Evolutionary conservation across 2,329 filamentous ascomycete species (phyloP), one percentile per base, ranked within the genome.

Genomic region (Orbilia quercus): DNA sequence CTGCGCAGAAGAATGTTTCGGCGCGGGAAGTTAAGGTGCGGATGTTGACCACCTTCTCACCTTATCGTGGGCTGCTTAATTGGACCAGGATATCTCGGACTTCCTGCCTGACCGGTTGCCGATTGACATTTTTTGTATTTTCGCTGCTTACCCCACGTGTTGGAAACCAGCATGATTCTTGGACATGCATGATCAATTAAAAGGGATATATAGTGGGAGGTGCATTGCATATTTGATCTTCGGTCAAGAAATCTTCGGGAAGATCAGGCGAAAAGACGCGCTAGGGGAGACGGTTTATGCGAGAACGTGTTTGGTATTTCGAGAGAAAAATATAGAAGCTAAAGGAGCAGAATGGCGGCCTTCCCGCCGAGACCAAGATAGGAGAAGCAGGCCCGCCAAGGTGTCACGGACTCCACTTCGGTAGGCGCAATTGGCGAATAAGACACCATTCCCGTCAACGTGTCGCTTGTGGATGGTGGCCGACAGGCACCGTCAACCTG

Each of bases 61-160:
- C 48, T 18, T 57, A 34, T 63, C 44, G 31, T 51, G 45, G 53
- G 53, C 23, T 67, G 34, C 7, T 44, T 16, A 23, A 22, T 59
- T 25, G 45, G 44, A 58, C 63, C 31, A 40, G 64, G 54, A 34
- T 69, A 40, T 50, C 9, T 51, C 45, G 63, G 62, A 50, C 63
- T 67, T 67, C 45, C 63, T 66, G 62, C 42, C 63, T 51, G 53
- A 45, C 54, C 14, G 34, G 51, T 67, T 31, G 28, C 5, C 5
- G 18, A 45, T 38, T 31, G 18, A 31, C 14, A 14, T 55, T 42
- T 36, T 38, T 31, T 14, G 20, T 14, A 14, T 55, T 42, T 36
- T 50, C 14, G 25, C 14, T 54, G 48, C 18, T 54, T 18, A 60
- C 58, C 66, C 42, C 66, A 72, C 66, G 66, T 72, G 66, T 54